Evolutionary conservation across 139 green algal species (phyloP), one percentile per base, ranked within the genome.

Genomic region (Bryopsis sp.): DNA sequence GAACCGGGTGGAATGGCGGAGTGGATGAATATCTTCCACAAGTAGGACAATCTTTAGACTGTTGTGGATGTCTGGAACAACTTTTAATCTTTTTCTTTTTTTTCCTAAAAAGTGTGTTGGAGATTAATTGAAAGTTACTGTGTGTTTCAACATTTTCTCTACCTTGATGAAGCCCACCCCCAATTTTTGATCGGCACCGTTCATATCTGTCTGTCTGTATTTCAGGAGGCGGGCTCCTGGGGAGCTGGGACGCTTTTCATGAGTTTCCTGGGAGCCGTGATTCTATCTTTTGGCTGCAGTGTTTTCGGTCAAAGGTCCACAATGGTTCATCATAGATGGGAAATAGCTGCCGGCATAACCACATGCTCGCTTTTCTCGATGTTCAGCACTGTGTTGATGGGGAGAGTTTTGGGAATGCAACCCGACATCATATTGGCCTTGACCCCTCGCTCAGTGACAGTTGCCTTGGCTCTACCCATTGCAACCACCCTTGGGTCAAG

Each of bases 381-480:
- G 63, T 82, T 90, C 63, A 79, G 78, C 38, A 94, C 90, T 5
- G 88, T 85, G 2, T 71, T 87, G 8, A 70, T 78, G 0, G 84
- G 77, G 11, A 26, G 2, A 8, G 7, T 54, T 5, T 11, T 26
- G 8, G 28, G n/a, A 8, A 38, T 69, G 62, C 57, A 69, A 32
- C 6, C 8, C 62, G 26, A 26, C 8, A 34, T 50, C 24, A 38
- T 28, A 31, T 11, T 6, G 34, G 39, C 6, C 22, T 3, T 95
- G 58, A 81, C 91, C 7, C 90, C 90, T 1, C 76, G 90, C 37
- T 85, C 72, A 15, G 85, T 95, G 26, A 96, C 90, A 0, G 83
- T 96, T 28, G 90, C 90, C 0, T 76, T 96, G 54, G 90, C 90
- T 1, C 76, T 96, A 63, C 90, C 91, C 34, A 95, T 96, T 24